phyloP scores from a whole-genome alignment of 768 basidiomycete genomes.

The Mycena kentingensis region DNA sequence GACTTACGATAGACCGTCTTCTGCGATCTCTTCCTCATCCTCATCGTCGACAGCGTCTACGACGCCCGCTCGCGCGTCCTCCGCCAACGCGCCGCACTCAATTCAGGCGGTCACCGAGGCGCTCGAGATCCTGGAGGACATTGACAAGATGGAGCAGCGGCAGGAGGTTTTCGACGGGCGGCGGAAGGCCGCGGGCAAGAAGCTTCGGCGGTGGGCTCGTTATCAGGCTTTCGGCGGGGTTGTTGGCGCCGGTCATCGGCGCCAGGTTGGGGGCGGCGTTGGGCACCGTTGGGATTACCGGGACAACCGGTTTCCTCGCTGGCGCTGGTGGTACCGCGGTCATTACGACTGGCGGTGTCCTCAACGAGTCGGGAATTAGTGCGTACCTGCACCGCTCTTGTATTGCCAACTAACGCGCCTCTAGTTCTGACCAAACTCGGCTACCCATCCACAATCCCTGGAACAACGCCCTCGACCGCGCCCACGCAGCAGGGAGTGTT shows the following conservation, averaged over 20 bases:
- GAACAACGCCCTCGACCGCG: conserved; percentile 95
- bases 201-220: conserved; percentile 87
- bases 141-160: conserved; percentile 77
- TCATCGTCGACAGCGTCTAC: conserved; percentile 98
- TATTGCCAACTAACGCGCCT: not conserved
- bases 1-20: conserved; percentile 99
- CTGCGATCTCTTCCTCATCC: conserved; percentile 92
- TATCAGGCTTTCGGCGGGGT: conserved; percentile 92
- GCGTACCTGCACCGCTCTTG: conserved; percentile 35
- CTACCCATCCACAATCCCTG: conserved; percentile 98
- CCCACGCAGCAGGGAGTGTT: conserved; percentile 87
- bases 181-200: conserved; percentile 67
- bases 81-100: conserved; percentile 81
- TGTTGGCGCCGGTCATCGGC: conserved; percentile 94
- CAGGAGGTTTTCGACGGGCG: conserved; percentile 68
- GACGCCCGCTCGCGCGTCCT: too few relatives aligned
- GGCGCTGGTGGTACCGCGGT: conserved; percentile 93
- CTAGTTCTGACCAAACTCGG: conserved; percentile 94
- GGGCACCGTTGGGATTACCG: conserved; percentile 87
- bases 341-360: conserved; percentile 91
- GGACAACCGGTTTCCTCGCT: conserved; percentile 87
- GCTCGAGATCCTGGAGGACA: conserved; percentile 92
- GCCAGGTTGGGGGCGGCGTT: conserved; percentile 91
- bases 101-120: conserved; percentile 91
- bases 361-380: conserved; percentile 96